Evolutionary conservation across 768 basidiomycete species (phyloP).

Genomic region (Lentinula aciculospora): DNA sequence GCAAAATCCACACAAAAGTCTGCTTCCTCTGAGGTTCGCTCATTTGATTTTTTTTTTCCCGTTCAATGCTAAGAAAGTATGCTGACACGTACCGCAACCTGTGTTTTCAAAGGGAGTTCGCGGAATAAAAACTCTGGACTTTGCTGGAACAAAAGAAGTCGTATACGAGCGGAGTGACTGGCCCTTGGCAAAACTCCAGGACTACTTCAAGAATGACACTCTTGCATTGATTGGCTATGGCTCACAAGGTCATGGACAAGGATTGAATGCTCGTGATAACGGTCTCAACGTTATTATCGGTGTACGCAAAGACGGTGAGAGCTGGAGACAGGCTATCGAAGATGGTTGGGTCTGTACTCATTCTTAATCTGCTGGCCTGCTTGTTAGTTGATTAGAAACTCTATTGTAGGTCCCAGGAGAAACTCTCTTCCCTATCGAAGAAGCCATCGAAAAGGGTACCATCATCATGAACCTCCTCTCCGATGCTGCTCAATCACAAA

Average conservation of each 20-base stretch:
- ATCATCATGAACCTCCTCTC: conserved; percentile 99
- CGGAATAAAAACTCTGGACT: conserved; percentile 93
- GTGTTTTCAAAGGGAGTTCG: conserved; percentile 44
- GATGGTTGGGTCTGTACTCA: conserved; percentile 86
- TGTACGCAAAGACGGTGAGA: conserved; percentile 94
- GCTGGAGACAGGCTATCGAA: conserved; percentile 91
- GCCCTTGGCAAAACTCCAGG: conserved; percentile 96
- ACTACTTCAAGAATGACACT: conserved; percentile 99
- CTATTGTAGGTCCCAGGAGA: conserved; percentile 77
- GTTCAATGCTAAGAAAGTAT: too few relatives aligned
- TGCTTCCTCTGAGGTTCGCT: conserved; percentile 25
- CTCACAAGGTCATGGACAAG: conserved; percentile 98
- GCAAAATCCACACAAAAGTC: conserved; percentile 29
- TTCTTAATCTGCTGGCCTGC: neutral
- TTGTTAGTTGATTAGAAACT: neutral
- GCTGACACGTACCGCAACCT: neutral
- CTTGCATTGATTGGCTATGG: conserved; percentile 99
- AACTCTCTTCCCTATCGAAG: conserved; percentile 97
- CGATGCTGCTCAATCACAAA: conserved; percentile 97
- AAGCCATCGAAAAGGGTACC: conserved; percentile 91
- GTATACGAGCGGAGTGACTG: conserved; percentile 97
- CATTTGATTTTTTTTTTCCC: neutral
- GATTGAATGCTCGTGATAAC: conserved; percentile 98
- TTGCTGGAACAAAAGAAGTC: conserved; percentile 89
- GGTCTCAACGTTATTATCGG: conserved; percentile 98